phyloP scores from a whole-genome alignment of 106 monocot species.

The Apostasia ramifera region DNA sequence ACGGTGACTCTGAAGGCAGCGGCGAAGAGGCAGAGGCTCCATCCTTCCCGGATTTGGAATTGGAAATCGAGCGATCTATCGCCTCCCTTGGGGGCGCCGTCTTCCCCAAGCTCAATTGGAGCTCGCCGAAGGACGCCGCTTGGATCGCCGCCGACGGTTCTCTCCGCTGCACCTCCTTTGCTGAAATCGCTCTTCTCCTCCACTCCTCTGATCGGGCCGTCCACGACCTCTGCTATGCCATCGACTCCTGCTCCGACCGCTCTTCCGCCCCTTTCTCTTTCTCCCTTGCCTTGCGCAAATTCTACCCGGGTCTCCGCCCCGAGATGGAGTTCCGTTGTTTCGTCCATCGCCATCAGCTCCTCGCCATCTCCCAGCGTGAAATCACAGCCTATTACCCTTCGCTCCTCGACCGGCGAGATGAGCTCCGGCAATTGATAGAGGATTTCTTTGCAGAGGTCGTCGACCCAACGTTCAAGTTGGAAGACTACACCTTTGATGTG shows the following conservation, averaged over 20 bases:
- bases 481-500: constrained; percentile 73
- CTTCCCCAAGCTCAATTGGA: constrained; percentile 97
- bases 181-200: constrained; percentile 75
- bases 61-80: constrained; percentile 40
- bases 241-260: constrained; percentile 25
- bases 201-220: constrained; percentile 62
- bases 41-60: constrained; percentile 67
- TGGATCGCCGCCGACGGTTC: constrained; percentile 56
- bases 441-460: constrained; percentile 59
- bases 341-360: constrained; percentile 26
- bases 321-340: constrained; percentile 94
- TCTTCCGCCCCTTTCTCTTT: constrained; percentile 9
- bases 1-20: constrained; percentile 9
- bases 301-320: constrained; percentile 44
- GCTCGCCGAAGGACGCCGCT: constrained; percentile 83
- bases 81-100: constrained; percentile 64
- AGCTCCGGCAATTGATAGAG: constrained; percentile 29
- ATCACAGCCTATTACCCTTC: constrained; percentile 74
- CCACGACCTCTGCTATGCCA: constrained; percentile 68
- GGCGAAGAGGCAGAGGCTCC: constrained; percentile 16
- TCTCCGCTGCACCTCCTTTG: constrained; percentile 60
- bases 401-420: constrained; percentile 34
- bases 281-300: constrained; percentile 74
- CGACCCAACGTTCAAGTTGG: constrained; percentile 29
- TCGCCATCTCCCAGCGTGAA: constrained; percentile 74